Evolutionary conservation across 1,284 basidiomycete species (phyloP).

Genomic region (Moesziomyces aphidis): DNA sequence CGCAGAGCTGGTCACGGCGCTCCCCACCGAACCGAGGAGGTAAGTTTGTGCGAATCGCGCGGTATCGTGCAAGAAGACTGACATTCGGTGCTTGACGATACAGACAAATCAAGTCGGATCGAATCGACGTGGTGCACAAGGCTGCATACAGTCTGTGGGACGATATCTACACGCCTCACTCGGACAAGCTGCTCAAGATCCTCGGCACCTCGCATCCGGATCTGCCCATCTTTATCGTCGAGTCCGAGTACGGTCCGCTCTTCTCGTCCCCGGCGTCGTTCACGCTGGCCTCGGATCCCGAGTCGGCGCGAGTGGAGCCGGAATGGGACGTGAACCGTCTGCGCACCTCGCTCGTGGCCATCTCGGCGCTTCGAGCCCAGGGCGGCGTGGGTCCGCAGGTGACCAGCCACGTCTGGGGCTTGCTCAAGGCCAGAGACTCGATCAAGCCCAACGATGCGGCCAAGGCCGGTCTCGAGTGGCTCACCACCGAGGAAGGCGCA

Average conservation of each 20-base stretch:
- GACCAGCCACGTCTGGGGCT: conserved; percentile 89
- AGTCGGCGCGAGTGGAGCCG: conserved; percentile 58
- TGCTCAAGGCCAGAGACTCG: conserved; percentile 77
- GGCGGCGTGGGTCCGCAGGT: conserved; percentile 90
- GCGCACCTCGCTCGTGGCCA: conserved; percentile 87
- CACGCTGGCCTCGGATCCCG: conserved; percentile 30
- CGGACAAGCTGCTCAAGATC: conserved; percentile 87
- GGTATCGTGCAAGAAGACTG: background rate
- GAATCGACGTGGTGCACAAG: conserved; percentile 39
- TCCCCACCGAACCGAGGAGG: conserved; percentile 60
- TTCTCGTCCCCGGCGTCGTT: conserved; percentile 78
- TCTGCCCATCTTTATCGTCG: conserved; percentile 84
- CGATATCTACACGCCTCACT: conserved; percentile 90
- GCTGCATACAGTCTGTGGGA: conserved; percentile 74
- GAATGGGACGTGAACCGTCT: conserved; percentile 81
- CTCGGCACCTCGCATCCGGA: conserved; percentile 80
- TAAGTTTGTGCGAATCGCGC: conserved; percentile 12
- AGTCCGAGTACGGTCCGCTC: conserved; percentile 85
- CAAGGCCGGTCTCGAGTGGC: conserved; percentile 78
- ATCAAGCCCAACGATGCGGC: conserved; percentile 68
- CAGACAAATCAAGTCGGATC: conserved; percentile 49
- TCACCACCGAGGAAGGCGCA: conserved; percentile 87
- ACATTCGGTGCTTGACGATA: background rate
- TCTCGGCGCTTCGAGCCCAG: conserved; percentile 87
- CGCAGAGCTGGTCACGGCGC: conserved; percentile 44